Conservation (phyloP, 106 monocot genomes). For the Dendrobium chrysotoxum region DNA sequence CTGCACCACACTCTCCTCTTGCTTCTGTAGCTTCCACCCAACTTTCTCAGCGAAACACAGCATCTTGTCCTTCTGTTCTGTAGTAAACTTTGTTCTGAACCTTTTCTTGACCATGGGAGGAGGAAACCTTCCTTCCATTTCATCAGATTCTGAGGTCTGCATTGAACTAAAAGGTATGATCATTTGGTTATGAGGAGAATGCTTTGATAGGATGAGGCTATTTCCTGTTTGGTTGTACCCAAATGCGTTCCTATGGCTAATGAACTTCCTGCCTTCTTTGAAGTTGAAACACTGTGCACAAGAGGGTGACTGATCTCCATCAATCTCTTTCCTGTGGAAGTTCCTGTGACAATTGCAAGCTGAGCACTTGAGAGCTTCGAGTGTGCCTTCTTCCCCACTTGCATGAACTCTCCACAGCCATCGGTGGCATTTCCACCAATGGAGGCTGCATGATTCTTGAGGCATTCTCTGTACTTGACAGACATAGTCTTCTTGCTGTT, state of each 20-base stretch:
- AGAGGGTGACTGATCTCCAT: constrained; percentile 24
- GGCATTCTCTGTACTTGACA: constrained; percentile 75
- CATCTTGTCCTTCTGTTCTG: constrained; percentile 97
- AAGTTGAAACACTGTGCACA: constrained; percentile 9
- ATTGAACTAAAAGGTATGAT: constrained; percentile 62
- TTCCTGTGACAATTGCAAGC: constrained; percentile 86
- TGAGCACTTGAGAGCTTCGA: constrained; percentile 77
- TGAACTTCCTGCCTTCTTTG: constrained; percentile 15
- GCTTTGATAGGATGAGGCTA: constrained; percentile 12
- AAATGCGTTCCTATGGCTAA: constrained; percentile 21
- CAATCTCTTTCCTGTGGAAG: constrained; percentile 79
- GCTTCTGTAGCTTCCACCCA: constrained; percentile 78
- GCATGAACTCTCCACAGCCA: constrained; percentile 97
- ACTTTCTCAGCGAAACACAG: constrained; percentile 63
- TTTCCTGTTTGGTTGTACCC: constrained; percentile 2
- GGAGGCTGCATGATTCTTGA: constrained; percentile 88
- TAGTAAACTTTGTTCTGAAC: constrained; percentile 85
- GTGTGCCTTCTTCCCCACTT: constrained; percentile 66
- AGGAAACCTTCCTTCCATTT: constrained; percentile 36
- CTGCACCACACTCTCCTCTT: constrained; percentile 71
- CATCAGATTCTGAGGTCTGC: constrained; percentile 69
- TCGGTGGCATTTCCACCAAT: constrained; percentile 80
- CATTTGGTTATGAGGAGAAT: constrained; percentile 35
- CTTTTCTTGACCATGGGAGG: constrained; percentile 52
- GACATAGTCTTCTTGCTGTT: constrained; percentile 1